Evolutionary conservation across 2,329 filamentous ascomycete species (phyloP).

Genomic region (Fusarium annulatum): DNA sequence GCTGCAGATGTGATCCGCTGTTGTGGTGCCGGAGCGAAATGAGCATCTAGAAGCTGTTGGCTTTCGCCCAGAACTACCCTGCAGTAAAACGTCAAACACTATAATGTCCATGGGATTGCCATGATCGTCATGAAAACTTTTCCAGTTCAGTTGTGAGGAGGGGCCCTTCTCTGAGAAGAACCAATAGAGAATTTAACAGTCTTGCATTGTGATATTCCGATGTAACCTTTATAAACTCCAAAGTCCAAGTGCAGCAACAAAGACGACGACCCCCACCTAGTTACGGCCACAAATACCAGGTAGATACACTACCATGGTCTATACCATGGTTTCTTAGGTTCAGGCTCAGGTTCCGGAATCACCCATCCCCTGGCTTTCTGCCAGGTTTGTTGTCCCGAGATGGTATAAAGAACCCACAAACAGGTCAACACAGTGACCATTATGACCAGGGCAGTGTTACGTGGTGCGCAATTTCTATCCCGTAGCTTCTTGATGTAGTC

Average conservation of each 20-base stretch:
- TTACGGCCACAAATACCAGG: not conserved
- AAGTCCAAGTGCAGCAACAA: not conserved
- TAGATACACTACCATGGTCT: not conserved
- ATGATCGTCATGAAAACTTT: not conserved
- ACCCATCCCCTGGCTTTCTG: not conserved
- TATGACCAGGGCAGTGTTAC: constrained; percentile 15
- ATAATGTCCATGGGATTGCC: not conserved
- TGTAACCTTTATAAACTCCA: constrained; percentile 3
- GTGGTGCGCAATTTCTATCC: constrained; percentile 21
- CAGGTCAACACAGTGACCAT: constrained; percentile 12
- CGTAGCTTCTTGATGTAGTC: constrained; percentile 37
- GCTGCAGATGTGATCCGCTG: constrained; percentile 1
- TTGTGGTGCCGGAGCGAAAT: not conserved
- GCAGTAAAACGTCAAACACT: not conserved
- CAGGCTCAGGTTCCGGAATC: not conserved
- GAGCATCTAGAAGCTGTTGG: not conserved
- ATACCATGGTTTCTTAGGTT: not conserved
- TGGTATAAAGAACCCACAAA: constrained; percentile 8
- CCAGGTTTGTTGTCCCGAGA: constrained; percentile 21
- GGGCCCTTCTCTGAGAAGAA: not conserved
- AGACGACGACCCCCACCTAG: constrained; percentile 9
- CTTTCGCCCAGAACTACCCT: not conserved
- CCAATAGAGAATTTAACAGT: too few species aligned
- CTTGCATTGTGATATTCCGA: not conserved
- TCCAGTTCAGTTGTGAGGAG: too few species aligned